Conservation (phyloP, 495 filamentous ascomycete species). For the Evansstolkia leycettana region DNA sequence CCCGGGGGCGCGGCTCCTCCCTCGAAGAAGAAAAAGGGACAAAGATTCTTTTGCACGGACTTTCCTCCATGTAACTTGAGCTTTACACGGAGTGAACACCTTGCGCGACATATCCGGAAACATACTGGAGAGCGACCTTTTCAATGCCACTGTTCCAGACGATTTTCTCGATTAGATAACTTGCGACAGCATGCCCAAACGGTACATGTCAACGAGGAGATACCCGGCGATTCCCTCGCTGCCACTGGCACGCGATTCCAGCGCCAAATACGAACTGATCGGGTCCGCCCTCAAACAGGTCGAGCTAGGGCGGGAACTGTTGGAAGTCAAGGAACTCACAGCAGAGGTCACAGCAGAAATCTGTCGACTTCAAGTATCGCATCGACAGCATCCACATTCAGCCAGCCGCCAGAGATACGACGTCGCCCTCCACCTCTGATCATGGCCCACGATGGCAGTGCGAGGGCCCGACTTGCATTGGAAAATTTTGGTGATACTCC, state of each 20-base stretch:
- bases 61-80: conserved; percentile 90
- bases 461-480: conserved; percentile 46
- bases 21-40: conserved; percentile 90
- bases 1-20: conserved; percentile 52
- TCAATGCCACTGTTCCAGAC: conserved; percentile 87
- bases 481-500: conserved; percentile 43
- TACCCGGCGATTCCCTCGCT: conserved; percentile 83
- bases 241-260: conserved; percentile 91
- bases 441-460: conserved; percentile 58
- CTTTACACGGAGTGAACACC: conserved; percentile 92
- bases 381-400: conserved; percentile 62
- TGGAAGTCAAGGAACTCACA: conserved; percentile 51
- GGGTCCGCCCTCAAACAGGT: conserved; percentile 61
- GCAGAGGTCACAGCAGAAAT: conserved; percentile 69
- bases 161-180: conserved; percentile 96
- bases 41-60: conserved; percentile 94
- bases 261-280: conserved; percentile 77
- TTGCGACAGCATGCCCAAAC: conserved; percentile 95
- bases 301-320: conserved; percentile 66
- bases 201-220: conserved; percentile 95
- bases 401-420: conserved; percentile 45
- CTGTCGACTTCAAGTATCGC: conserved; percentile 76
- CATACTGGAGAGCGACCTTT: conserved; percentile 97
- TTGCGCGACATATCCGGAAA: conserved; percentile 93
- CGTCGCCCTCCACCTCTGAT: conserved; percentile 71